Conservation (phyloP, 345 rosid genomes). For the Luvunga scandens region DNA sequence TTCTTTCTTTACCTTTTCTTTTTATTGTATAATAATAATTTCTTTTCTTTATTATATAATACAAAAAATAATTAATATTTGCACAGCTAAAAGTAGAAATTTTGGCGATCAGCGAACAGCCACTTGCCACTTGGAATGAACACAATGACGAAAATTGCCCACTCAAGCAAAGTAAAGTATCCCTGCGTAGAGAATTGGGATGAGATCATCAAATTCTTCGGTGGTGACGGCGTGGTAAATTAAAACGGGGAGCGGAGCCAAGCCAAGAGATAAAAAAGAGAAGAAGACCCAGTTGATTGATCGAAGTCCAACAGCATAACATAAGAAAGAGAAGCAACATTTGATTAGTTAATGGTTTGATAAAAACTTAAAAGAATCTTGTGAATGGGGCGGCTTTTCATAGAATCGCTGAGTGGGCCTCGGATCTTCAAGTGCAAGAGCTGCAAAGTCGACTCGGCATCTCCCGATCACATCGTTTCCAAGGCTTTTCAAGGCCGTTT, state of each 20-base stretch:
- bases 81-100: too few species aligned
- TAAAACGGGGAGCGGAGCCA: too few species aligned
- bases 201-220: too few species aligned
- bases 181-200: too few species aligned
- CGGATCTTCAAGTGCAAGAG: constrained; percentile 44
- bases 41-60: too few species aligned
- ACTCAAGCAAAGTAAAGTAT: neutral
- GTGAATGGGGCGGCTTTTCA: constrained; percentile 34
- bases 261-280: too few species aligned
- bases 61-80: too few species aligned
- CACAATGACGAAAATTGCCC: neutral
- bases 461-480: constrained; percentile 39
- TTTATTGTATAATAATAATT: too few species aligned
- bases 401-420: constrained; percentile 28
- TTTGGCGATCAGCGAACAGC: too few species aligned
- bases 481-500: constrained; percentile 40
- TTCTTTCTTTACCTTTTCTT: too few species aligned
- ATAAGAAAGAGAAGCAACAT: neutral
- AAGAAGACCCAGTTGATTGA: neutral
- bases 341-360: neutral
- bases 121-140: neutral
- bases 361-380: neutral
- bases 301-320: neutral
- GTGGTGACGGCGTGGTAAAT: too few species aligned
- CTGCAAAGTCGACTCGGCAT: constrained; percentile 47